phyloP scores from a whole-genome alignment of 441 rosid genomes.

The Pelargonium fulgidum region DNA sequence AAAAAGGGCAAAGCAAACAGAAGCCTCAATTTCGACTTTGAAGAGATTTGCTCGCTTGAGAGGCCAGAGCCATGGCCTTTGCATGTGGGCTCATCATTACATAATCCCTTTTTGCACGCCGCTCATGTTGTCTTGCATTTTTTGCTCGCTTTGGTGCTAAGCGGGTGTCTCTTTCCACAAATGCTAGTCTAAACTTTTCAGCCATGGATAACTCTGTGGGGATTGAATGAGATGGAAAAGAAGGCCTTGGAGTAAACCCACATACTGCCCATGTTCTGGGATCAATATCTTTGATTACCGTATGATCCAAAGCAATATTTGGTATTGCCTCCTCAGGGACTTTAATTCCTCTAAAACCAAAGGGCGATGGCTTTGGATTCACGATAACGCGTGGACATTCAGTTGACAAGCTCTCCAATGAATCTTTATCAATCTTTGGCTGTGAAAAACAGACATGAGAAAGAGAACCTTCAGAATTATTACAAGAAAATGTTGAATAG shows the following conservation, averaged over 20 bases:
- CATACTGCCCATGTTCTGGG: slow-evolving; percentile 53
- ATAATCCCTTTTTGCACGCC: slow-evolving; percentile 78
- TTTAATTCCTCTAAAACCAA: slow-evolving; percentile 42
- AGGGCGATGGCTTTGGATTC: slow-evolving; percentile 67
- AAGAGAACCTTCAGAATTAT: too few relatives aligned
- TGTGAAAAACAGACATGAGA: slow-evolving; percentile 22
- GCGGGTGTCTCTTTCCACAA: slow-evolving; percentile 66
- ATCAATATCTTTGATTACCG: slow-evolving; percentile 51
- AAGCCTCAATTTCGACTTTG: slow-evolving; percentile 33
- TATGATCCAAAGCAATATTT: slow-evolving; percentile 48
- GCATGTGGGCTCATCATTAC: slow-evolving; percentile 44
- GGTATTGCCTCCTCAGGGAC: slow-evolving; percentile 62
- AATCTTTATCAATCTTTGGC: slow-evolving; percentile 67
- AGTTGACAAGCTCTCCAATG: slow-evolving; percentile 40
- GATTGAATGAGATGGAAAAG: slow-evolving; percentile 24
- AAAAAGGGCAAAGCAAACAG: too few relatives aligned
- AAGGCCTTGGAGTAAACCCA: slow-evolving; percentile 30
- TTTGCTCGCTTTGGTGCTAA: slow-evolving; percentile 91
- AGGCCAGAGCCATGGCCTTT: slow-evolving; percentile 61
- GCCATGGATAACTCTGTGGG: slow-evolving; percentile 62
- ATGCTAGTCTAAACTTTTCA: slow-evolving; percentile 84
- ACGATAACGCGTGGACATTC: slow-evolving; percentile 76
- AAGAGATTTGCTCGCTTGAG: slow-evolving; percentile 45
- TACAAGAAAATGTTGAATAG: background rate
- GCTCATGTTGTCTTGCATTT: slow-evolving; percentile 78